phyloP scores from a whole-genome alignment of 768 basidiomycete species.

The Phylloporus sp. region DNA sequence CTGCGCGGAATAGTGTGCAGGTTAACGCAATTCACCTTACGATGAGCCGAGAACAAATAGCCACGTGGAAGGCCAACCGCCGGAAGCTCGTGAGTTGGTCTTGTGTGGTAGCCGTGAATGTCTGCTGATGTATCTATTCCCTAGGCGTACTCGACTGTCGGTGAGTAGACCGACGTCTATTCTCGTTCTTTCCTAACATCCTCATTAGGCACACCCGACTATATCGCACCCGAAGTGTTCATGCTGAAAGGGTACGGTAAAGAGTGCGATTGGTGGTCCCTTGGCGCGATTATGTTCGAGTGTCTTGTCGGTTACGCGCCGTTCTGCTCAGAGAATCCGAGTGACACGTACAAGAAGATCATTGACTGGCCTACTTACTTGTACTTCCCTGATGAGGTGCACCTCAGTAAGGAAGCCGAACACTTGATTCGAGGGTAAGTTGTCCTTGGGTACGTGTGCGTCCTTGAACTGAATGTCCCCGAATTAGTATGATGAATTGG shows the following conservation, averaged over 20 bases:
- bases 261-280: constrained; percentile 99
- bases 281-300: constrained; percentile 99
- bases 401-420: constrained; percentile 88
- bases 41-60: constrained; percentile 95
- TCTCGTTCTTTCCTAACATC: constrained; percentile 1
- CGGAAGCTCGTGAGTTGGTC: constrained; percentile 72
- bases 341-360: constrained; percentile 98
- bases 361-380: constrained; percentile 92
- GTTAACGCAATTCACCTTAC: constrained; percentile 97
- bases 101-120: neutral
- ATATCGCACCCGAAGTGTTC: constrained; percentile 98
- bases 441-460: neutral
- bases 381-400: constrained; percentile 92
- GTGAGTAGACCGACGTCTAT: constrained; percentile 22
- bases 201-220: constrained; percentile 32
- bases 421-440: constrained; percentile 80
- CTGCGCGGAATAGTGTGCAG: constrained; percentile 90
- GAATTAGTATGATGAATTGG: constrained; percentile 80
- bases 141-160: constrained; percentile 91
- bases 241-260: constrained; percentile 96
- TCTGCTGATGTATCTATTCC: constrained; percentile 7
- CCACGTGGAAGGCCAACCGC: constrained; percentile 98
- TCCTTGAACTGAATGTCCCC: constrained; percentile 4
- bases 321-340: constrained; percentile 95
- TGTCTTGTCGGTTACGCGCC: constrained; percentile 97